These are phyloP conservation scores for Thamnidium elegans DNA, from an alignment of 192 early-diverging fungal genomes.

Conservation along the genomic window DNA sequence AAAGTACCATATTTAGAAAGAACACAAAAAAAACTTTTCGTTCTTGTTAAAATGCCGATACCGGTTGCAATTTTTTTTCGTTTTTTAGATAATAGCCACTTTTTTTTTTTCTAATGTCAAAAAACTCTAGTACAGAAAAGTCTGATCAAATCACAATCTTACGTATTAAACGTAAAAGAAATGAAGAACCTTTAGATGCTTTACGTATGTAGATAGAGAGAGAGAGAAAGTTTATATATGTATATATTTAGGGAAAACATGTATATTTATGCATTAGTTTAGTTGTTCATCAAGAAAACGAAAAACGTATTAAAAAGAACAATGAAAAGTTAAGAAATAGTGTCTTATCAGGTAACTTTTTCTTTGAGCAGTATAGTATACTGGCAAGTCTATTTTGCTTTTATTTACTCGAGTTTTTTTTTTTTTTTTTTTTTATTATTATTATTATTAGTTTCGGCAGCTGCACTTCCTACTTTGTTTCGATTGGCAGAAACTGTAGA, in stretches of 20 bases:
- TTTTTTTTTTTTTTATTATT: background rate
- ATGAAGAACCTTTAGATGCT: constrained; percentile 70
- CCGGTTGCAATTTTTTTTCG: no score
- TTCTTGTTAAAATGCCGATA: no score
- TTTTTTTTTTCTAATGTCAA: no score
- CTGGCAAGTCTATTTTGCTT: background rate
- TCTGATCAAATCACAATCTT: constrained; percentile 55
- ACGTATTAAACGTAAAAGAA: constrained; percentile 76
- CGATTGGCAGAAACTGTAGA: constrained; percentile 66
- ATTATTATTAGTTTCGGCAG: background rate
- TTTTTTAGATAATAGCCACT: no score
- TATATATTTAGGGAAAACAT: background rate
- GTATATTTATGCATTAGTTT: background rate
- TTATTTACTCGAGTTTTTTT: background rate
- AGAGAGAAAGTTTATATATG: constrained; percentile 2
- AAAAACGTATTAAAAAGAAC: constrained; percentile 26
- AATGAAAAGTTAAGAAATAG: background rate
- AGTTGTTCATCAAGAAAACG: constrained; percentile 55
- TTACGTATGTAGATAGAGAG: constrained; percentile 41
- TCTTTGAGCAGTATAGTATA: background rate
- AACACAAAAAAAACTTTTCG: no score
- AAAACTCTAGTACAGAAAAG: background rate
- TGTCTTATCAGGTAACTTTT: constrained; percentile 2
- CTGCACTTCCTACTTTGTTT: constrained; percentile 49
- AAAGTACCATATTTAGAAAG: no score